Evolutionary conservation across 805 yeast species (phyloP).

Genomic region (Pichia nanzhaoensis): DNA sequence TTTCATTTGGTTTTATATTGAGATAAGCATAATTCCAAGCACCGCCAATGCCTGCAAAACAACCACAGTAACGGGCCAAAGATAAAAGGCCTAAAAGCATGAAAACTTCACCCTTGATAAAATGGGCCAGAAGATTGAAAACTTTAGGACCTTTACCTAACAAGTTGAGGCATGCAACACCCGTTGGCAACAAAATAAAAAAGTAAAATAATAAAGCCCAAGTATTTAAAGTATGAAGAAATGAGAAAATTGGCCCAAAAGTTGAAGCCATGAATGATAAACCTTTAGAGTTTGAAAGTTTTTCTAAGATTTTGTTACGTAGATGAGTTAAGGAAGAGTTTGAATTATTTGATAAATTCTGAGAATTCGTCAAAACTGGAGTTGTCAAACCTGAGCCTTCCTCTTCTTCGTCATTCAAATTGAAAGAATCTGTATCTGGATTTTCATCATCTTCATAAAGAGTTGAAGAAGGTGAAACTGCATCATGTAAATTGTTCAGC

Average conservation of each 20-base stretch:
- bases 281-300: slow-evolving; percentile 23
- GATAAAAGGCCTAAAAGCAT: slow-evolving; percentile 67
- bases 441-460: slow-evolving; percentile 24
- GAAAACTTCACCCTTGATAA: slow-evolving; percentile 93
- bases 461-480: slow-evolving; percentile 31
- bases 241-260: slow-evolving; percentile 27
- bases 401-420: slow-evolving; percentile 14
- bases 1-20: slow-evolving; percentile 14
- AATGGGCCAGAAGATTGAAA: slow-evolving; percentile 86
- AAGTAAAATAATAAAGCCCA: slow-evolving; percentile 60
- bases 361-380: too few species aligned
- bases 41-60: slow-evolving; percentile 69
- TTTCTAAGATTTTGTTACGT: slow-evolving; percentile 30
- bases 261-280: not conserved
- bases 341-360: too few species aligned
- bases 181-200: slow-evolving; percentile 47
- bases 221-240: slow-evolving; percentile 47
- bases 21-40: slow-evolving; percentile 68
- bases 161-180: slow-evolving; percentile 58
- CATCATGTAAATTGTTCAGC: not conserved
- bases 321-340: not conserved
- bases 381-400: slow-evolving; percentile 2
- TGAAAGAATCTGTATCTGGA: slow-evolving; percentile 20
- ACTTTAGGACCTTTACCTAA: slow-evolving; percentile 63
- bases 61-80: slow-evolving; percentile 85